These are phyloP conservation scores for Aureobasidium sp. DNA, from an alignment of 2,329 filamentous ascomycete genomes.

Conservation along the genomic window DNA sequence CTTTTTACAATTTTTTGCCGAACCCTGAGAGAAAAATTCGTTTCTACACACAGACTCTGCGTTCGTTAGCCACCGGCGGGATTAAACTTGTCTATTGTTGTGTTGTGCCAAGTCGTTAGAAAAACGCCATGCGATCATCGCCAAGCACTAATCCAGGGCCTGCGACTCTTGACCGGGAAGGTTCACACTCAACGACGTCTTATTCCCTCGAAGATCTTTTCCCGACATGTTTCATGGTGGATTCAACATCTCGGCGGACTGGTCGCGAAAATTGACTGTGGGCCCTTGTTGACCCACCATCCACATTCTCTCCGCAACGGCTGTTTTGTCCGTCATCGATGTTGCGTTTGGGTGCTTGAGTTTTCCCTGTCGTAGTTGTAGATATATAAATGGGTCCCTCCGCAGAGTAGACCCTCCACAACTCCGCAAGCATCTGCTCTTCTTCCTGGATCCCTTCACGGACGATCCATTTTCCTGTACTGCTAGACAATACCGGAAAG, in stretches of 20 bases:
- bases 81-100: conserved; percentile 1
- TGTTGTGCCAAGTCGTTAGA: conserved; percentile 5
- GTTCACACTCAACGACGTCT: conserved; percentile 11
- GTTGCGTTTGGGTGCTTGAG: neutral
- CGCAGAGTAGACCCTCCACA: neutral
- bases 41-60: neutral
- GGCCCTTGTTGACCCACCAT: conserved; percentile 5
- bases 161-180: neutral
- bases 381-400: conserved; percentile 11
- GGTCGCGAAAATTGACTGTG: conserved; percentile 6
- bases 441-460: neutral
- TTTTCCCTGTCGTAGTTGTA: conserved; percentile 2
- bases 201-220: conserved; percentile 6
- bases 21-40: neutral
- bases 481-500: conserved; percentile 12
- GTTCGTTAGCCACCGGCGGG: neutral
- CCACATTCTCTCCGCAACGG: conserved; percentile 12
- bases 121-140: conserved; percentile 9
- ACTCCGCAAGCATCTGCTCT: conserved; percentile 8
- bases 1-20: neutral
- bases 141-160: conserved; percentile 1
- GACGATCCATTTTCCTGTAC: conserved; percentile 10
- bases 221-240: conserved; percentile 6
- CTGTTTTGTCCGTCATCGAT: conserved; percentile 13
- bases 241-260: conserved; percentile 10